Base-by-base conservation (phyloP, 2,329 filamentous ascomycete species). In the Nectriaceae sp. region DNA sequence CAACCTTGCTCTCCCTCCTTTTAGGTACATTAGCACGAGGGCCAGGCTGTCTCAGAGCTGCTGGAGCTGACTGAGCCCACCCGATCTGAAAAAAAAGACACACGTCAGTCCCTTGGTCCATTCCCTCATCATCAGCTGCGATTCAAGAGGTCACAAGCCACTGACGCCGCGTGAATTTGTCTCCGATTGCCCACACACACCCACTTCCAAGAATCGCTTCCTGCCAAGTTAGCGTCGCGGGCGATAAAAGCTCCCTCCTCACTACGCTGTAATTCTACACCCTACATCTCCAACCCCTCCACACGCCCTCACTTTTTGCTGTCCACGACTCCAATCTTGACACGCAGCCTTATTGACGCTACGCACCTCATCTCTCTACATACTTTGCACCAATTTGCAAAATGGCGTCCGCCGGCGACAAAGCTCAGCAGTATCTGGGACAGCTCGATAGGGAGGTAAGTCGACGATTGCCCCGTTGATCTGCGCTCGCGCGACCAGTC, bases 381-480 rank as follows among this genome's bases (percentile, higher is more conserved):
- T 71, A 82, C 65, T 33, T 43, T 42, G 21, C 50, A 54, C 60
- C 47, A 62, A 90, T 90, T n/a, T 21, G 37, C 37, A 39, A 21
- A 39, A 39, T 39, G 37, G 37, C 37, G 87, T 78, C 80, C 55
- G 79, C 85, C 62, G 88, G 90, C 74, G 88, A 90, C 65, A 85
- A 85, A 72, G 83, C 87, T 59, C 87, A 90, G 72, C 79, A 87
- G 65, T 87, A 90, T 66, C 79, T 94, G 68, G 81, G 82, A 63
- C 81, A 87, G 75, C 85, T 95, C 74, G 90, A 95, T 75, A 87
- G 85, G 68, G 88, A 91, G 85, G 89, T 92, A 74, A 59, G 83
- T 43, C 16, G 33, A 5, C n/a, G 5, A n/a, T 19, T n/a, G 16
- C 8, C 33, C 6, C 33, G 24, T 13, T 29, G 24, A 6, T 6